Base-by-base conservation (phyloP, 2,329 filamentous ascomycete genomes). In the Xylariomycetidae sp. region DNA sequence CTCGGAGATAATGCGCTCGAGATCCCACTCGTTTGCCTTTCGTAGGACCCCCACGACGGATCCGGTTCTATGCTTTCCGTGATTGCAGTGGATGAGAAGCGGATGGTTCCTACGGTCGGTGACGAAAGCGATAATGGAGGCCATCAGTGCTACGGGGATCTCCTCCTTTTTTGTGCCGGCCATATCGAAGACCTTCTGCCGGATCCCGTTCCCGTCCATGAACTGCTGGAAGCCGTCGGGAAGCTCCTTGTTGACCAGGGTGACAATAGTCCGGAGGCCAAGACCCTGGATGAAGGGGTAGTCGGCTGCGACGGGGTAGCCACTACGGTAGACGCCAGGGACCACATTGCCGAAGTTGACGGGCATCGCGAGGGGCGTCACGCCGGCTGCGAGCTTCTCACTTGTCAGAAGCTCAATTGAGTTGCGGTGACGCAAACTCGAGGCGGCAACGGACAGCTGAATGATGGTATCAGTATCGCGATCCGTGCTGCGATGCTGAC, bases 11-110 rank as follows among this genome's bases (percentile, higher is more conserved):
- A 85, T 75, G 12, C 67, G 63, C 2, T 71, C 57, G 2, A 78
- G 57, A 13, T 77, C 65, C 80, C 85, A 86, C 11, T 83, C 78
- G 11, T 78, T 74, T 10, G 85, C 62, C 55, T 85, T 86, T 42
- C 88, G 80, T 42, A 94, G 72, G 37, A 85, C 80, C 13, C 80
- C 89, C 30, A 89, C 74, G n/a, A 92, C 82, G 53, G 88, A 95
- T 15, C 89, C 89, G 13, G 89, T 95, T 37, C 89, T 83, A 55
- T 96, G 89, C 73, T 82, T 92, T 55, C 89, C 89, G 48, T 94
- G 89, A 56, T 95, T 96, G 71, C 89, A 96, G 59, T 96, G 89
- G 29, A 96, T 74, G 25, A 95, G 70, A 9, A 96, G 61, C 0
- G 89, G 89, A 45, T 92, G 80, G 42, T 94, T 88, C 20, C 69